phyloP scores from a whole-genome alignment of 2,329 filamentous ascomycete genomes.

The Dryadomyces sulphureus region DNA sequence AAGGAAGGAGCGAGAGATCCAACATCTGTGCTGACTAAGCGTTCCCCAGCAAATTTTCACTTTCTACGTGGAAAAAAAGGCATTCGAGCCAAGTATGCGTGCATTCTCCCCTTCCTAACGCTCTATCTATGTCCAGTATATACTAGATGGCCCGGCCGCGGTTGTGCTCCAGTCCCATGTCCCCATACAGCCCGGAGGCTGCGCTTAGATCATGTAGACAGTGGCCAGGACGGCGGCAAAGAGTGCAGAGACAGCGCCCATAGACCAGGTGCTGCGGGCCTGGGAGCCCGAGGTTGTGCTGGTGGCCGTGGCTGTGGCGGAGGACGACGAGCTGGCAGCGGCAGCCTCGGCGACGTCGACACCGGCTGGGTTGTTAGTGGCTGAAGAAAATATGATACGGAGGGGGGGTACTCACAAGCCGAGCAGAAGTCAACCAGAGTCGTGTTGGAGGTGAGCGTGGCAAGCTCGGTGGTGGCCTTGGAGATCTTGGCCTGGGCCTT shows the following conservation, averaged over 20 bases:
- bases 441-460: constrained; percentile 15
- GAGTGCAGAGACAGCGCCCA: background rate
- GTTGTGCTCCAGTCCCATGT: no score
- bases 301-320: background rate
- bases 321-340: background rate
- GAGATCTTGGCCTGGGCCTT: constrained; percentile 14
- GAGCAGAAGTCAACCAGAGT: constrained; percentile 15
- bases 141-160: no score
- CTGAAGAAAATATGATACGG: background rate
- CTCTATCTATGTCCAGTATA: no score
- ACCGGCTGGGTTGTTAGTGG: background rate
- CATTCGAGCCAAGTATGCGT: no score
- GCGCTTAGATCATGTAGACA: background rate
- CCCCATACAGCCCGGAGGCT: no score
- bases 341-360: background rate
- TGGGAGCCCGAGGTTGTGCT: background rate
- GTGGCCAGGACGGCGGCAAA: background rate
- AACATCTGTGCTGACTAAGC: no score
- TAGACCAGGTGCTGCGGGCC: background rate
- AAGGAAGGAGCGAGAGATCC: no score
- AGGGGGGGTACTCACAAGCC: background rate
- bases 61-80: no score
- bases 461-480: constrained; percentile 11
- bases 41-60: no score
- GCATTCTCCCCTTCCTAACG: no score